Percentiles rank a stretch among this genome's conserved stretches.
phyloP scores from a whole-genome alignment of 768 basidiomycete species.

The Leccinum subgranulosum region DNA sequence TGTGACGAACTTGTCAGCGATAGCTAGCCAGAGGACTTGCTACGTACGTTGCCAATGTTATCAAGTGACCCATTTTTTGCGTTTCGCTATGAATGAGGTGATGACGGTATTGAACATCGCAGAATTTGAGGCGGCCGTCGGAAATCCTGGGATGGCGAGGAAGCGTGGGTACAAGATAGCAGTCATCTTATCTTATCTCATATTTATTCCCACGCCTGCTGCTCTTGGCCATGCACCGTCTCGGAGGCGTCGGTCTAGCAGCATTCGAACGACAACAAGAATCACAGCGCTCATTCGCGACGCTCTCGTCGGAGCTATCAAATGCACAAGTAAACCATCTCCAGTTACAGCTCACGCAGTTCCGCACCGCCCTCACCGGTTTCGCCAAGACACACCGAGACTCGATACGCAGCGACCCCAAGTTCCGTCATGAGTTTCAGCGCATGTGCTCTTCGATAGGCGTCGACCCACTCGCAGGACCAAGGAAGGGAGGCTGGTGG shows the following conservation, averaged over 20 bases:
- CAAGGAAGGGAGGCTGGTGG: neutral
- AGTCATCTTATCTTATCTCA: slow-evolving; percentile 18
- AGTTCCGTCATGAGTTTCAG: neutral
- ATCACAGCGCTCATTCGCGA: neutral
- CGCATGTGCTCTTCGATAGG: neutral
- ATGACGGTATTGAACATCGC: neutral
- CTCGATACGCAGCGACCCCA: neutral
- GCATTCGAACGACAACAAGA: neutral
- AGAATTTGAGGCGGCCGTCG: neutral
- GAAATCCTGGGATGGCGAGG: neutral
- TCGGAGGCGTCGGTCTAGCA: neutral
- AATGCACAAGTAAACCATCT: neutral
- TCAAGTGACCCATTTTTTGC: slow-evolving; percentile 70
- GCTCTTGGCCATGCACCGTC: neutral
- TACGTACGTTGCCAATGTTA: slow-evolving; percentile 84
- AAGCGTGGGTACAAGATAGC: neutral
- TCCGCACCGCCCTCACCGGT: neutral
- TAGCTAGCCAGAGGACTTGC: neutral
- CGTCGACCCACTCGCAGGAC: neutral
- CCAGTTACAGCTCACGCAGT: neutral
- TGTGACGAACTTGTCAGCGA: slow-evolving; percentile 6
- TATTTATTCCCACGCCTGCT: neutral
- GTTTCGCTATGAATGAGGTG: neutral
- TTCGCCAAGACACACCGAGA: neutral
- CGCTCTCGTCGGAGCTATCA: neutral